Evolutionary conservation across 805 yeast species (phyloP).

Genomic region (Candida ficus): DNA sequence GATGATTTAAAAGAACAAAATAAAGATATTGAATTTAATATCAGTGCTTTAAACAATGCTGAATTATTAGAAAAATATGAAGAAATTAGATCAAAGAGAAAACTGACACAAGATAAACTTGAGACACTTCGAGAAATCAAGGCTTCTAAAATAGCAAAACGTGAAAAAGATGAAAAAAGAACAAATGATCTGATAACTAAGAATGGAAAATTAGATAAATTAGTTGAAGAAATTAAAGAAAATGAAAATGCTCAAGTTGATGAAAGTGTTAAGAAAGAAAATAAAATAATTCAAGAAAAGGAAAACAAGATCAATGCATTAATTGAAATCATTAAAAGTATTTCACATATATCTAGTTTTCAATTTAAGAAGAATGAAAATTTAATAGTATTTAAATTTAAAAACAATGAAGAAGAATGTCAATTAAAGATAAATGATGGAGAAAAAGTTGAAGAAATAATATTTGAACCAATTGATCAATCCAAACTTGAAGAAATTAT

Average conservation of each 20-base stretch:
- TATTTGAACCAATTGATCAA: not conserved
- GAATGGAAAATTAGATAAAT: conserved; percentile 7
- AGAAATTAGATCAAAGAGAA: conserved; percentile 5
- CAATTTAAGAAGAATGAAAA: conserved; percentile 7
- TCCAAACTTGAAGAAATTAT: not conserved
- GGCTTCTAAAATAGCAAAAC: conserved; percentile 2
- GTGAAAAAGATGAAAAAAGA: not conserved
- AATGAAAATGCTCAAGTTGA: not conserved
- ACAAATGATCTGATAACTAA: not conserved
- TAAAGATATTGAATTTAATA: not conserved
- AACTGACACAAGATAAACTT: conserved; percentile 1
- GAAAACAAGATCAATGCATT: conserved; percentile 13
- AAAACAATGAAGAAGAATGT: conserved; percentile 1
- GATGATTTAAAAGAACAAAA: not conserved
- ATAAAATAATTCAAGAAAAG: conserved; percentile 5
- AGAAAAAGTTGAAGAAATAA: conserved; percentile 2
- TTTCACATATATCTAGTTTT: conserved; percentile 5
- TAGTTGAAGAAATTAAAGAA: conserved; percentile 6
- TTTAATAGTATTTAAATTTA: conserved; percentile 5
- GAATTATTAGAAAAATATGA: not conserved
- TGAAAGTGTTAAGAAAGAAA: conserved; percentile 3
- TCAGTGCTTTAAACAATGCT: conserved; percentile 2
- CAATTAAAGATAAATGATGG: conserved; percentile 2
- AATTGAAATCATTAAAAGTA: conserved; percentile 9
- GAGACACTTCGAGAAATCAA: not conserved